These are phyloP conservation scores for Austroboletus niveus DNA, from an alignment of 1,284 basidiomycete genomes.

Conservation along the genomic window DNA sequence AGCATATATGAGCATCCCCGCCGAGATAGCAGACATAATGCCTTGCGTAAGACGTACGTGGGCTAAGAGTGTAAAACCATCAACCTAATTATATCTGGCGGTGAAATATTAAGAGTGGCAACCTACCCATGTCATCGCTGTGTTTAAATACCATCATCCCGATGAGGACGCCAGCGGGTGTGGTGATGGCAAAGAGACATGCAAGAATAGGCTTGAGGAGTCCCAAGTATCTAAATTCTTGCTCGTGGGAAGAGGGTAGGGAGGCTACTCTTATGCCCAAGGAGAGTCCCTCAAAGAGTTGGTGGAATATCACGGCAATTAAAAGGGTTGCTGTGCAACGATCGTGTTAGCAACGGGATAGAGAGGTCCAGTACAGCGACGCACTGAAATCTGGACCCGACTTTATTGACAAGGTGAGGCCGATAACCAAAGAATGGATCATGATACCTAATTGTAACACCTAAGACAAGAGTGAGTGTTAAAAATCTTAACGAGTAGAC, in stretches of 20 bases:
- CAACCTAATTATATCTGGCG: background rate
- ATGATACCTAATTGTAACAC: constrained; percentile 77
- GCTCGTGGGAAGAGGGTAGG: constrained; percentile 43
- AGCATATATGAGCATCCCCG: constrained; percentile 77
- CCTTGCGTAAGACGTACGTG: constrained; percentile 58
- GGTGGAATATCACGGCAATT: constrained; percentile 74
- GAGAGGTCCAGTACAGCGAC: constrained; percentile 24
- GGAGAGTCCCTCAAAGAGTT: constrained; percentile 77
- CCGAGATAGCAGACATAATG: constrained; percentile 71
- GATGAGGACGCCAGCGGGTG: constrained; percentile 61
- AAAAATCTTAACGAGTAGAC: background rate
- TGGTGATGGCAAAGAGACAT: constrained; percentile 67
- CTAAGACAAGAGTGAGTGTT: constrained; percentile 33
- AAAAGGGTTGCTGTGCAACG: constrained; percentile 57
- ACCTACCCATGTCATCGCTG: constrained; percentile 30
- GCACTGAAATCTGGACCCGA: constrained; percentile 67
- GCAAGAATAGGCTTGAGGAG: constrained; percentile 54
- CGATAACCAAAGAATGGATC: constrained; percentile 80
- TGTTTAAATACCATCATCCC: constrained; percentile 50
- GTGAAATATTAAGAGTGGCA: background rate
- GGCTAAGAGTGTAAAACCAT: constrained; percentile 28
- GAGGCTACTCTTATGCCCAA: constrained; percentile 74
- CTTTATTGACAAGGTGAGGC: constrained; percentile 67
- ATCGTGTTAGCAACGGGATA: constrained; percentile 1
- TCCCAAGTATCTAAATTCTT: constrained; percentile 18